Evolutionary conservation across 495 filamentous ascomycete species (phyloP).

Genomic region (Penicillium longicatenatum): DNA sequence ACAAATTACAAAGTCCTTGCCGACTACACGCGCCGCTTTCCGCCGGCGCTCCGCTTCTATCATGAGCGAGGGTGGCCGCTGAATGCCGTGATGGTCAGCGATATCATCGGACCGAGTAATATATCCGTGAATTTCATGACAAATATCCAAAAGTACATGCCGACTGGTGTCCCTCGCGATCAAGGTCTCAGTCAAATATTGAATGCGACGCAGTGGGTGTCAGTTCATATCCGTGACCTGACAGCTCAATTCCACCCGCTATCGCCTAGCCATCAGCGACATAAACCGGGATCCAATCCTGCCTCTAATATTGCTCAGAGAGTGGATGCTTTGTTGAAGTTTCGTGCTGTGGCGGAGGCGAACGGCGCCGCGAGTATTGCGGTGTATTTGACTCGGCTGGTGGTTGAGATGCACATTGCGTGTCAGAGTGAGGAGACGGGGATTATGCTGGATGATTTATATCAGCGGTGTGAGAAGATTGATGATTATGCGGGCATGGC

Average conservation of each 20-base stretch:
- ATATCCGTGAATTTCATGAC: constrained; percentile 13
- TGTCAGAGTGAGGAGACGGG: constrained; percentile 14
- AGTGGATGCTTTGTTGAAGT: constrained; percentile 2
- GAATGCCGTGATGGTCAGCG: constrained; percentile 12
- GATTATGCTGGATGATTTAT: constrained; percentile 12
- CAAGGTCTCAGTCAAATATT: constrained; percentile 10
- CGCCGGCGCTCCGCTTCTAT: constrained; percentile 24
- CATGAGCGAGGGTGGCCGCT: constrained; percentile 22
- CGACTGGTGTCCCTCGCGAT: constrained; percentile 9
- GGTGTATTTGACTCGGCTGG: constrained; percentile 16
- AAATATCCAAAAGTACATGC: constrained; percentile 9
- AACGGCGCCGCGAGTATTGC: constrained; percentile 10
- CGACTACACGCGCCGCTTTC: constrained; percentile 26
- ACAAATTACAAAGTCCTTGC: constrained; percentile 23
- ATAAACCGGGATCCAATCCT: constrained; percentile 1
- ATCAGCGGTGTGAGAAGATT: constrained; percentile 14
- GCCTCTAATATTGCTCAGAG: neutral
- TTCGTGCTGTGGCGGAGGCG: constrained; percentile 17
- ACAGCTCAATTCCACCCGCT: constrained; percentile 12
- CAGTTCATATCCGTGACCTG: constrained; percentile 2
- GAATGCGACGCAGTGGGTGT: neutral
- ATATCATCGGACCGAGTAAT: constrained; percentile 17
- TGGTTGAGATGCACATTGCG: constrained; percentile 22
- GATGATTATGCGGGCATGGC: constrained; percentile 25
- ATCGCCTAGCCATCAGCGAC: neutral